phyloP scores from a whole-genome alignment of 2,329 filamentous ascomycete species.

The Fusarium sp. region DNA sequence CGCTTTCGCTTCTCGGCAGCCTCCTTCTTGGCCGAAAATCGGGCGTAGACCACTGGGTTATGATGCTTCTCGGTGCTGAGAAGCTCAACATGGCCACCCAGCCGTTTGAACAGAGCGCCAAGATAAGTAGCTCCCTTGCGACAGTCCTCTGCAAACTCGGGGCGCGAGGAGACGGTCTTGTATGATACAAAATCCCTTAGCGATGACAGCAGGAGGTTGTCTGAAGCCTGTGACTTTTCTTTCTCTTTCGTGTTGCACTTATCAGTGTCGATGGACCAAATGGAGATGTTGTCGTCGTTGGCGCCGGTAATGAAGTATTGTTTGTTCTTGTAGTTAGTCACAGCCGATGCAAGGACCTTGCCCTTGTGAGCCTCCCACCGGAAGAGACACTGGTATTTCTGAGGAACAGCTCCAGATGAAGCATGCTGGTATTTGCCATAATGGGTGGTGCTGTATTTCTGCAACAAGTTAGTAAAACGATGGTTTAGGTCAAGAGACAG shows the following conservation, averaged over 20 bases:
- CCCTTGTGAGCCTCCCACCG: slow-evolving; percentile 88
- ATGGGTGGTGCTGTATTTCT: slow-evolving; percentile 77
- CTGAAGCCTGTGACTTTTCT: slow-evolving; percentile 54
- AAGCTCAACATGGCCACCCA: slow-evolving; percentile 91
- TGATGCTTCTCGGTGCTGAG: slow-evolving; percentile 83
- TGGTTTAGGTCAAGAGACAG: rapidly evolving
- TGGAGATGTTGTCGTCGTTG: slow-evolving; percentile 88
- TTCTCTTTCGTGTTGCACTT: slow-evolving; percentile 54
- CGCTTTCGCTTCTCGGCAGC: slow-evolving; percentile 79
- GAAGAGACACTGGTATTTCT: slow-evolving; percentile 84
- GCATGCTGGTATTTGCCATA: slow-evolving; percentile 69
- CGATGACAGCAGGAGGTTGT: slow-evolving; percentile 74
- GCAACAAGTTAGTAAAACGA: slow-evolving; percentile 13
- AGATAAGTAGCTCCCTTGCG: slow-evolving; percentile 92
- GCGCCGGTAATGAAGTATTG: slow-evolving; percentile 95
- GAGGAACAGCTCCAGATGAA: slow-evolving; percentile 70
- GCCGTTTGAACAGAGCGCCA: slow-evolving; percentile 88
- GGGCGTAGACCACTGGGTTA: slow-evolving; percentile 94
- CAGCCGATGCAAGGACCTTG: slow-evolving; percentile 86
- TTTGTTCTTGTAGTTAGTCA: slow-evolving; percentile 76
- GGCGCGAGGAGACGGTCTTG: slow-evolving; percentile 89
- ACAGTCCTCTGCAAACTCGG: slow-evolving; percentile 91
- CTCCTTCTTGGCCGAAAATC: slow-evolving; percentile 82
- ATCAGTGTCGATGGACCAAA: slow-evolving; percentile 80
- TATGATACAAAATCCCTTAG: slow-evolving; percentile 90